Base-by-base conservation (phyloP, 331 rosid genomes). In the Rhamnella rubrinervis region DNA sequence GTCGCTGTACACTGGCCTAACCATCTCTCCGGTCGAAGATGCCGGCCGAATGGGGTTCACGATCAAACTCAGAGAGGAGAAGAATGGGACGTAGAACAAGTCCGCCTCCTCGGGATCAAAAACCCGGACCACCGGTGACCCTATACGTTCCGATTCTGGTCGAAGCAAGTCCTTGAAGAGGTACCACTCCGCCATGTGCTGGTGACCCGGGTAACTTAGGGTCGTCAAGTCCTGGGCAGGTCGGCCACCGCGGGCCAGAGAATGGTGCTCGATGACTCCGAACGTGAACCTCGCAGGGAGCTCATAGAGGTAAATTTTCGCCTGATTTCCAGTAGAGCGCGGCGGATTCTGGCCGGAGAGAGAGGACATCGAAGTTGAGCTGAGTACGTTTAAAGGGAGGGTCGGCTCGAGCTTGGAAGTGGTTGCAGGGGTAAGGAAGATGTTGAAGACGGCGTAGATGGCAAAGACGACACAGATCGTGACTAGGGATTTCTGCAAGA, bases 151-250 rank as follows among this genome's bases (percentile, higher is more conserved):
- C 1, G 81, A 68, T 0, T 79, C 85, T 66, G 87, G 73, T 37
- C 86, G 78, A 21, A 66, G 47, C 3, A 93, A 86, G 77, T 93
- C 95, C 28, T 71, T 16, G 77, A 77, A 93, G 9, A 93, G 77
- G 71, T 88, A 89, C 98, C 98, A 93, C 75, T 93, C 98, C 16
- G 91, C 82, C 98, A 93, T 93, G 81, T 91, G 95, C 82, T 93
- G 98, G 71, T 93, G 98, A 10, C 98, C 98, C 0, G 98, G 98
- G 78, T 91, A 95, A 71, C 79, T 84, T 58, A 89, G 84, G 37
- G 62, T 21, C 3, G 82, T 2, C 23, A 55, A 50, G 76, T 71
- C 81, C 1, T 44, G 65, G 14, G 15, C 49, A 25, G 75, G 63
- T 7, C 61, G 82, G 26, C 82, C 85, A 2, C 95, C 97, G 66